Conservation (phyloP, 2,329 filamentous ascomycete genomes). For the Fusarium siculi region DNA sequence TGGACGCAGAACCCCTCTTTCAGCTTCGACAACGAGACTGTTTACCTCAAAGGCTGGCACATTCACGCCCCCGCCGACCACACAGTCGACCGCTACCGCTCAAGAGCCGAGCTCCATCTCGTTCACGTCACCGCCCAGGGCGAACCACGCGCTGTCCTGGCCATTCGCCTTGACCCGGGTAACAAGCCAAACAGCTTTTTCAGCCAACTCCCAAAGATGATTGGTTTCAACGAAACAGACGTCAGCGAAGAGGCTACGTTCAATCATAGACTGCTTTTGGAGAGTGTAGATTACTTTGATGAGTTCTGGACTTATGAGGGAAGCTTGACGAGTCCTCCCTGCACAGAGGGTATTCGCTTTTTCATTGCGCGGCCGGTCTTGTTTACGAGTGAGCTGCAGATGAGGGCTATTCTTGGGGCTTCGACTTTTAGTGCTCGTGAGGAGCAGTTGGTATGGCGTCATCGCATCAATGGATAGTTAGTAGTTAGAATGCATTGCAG, state of each 20-base stretch:
- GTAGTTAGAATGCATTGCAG: rapidly evolving
- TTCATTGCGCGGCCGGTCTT: constrained; percentile 30
- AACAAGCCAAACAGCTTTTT: constrained; percentile 26
- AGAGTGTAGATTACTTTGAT: constrained; percentile 27
- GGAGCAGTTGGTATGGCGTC: constrained; percentile 34
- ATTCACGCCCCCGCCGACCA: constrained; percentile 35
- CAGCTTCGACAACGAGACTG: constrained; percentile 33
- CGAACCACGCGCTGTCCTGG: constrained; percentile 25
- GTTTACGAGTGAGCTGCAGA: constrained; percentile 34
- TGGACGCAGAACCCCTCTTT: constrained; percentile 29
- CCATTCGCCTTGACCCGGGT: constrained; percentile 28
- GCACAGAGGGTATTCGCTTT: constrained; percentile 27
- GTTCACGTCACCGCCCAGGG: constrained; percentile 32
- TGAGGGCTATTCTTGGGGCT: constrained; percentile 30
- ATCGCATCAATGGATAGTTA: constrained; percentile 29
- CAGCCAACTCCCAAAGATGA: constrained; percentile 1
- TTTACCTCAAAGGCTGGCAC: constrained; percentile 37
- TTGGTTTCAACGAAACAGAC: constrained; percentile 30
- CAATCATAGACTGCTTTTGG: constrained; percentile 14
- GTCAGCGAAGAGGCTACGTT: neutral
- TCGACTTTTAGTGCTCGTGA: constrained; percentile 33
- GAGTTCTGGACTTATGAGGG: constrained; percentile 39
- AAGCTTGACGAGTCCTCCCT: constrained; percentile 35
- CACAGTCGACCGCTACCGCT: constrained; percentile 32
- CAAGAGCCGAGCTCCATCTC: constrained; percentile 35